Evolutionary conservation across 108 stramenopile genomes (phyloP).

Genomic region (Hondaea fermentalgiana): DNA sequence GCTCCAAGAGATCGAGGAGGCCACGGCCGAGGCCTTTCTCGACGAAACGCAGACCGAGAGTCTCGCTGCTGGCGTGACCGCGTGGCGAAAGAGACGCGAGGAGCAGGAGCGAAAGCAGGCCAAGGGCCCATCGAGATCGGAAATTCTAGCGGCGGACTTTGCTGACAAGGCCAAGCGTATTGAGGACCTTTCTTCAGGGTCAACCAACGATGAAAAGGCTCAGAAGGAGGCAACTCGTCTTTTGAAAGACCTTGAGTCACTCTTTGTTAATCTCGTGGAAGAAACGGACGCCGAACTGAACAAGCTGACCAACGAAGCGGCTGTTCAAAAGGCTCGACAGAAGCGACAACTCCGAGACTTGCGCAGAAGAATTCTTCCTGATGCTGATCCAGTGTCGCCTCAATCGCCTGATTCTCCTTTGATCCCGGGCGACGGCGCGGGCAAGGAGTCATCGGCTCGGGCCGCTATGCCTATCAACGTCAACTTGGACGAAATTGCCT

Average conservation of each 20-base stretch:
- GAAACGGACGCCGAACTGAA: background rate
- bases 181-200: background rate
- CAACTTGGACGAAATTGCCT: background rate
- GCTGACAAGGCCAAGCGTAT: background rate
- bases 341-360: background rate
- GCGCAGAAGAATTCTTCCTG: background rate
- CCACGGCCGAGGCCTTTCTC: background rate
- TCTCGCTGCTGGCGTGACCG: background rate
- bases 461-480: background rate
- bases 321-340: conserved; percentile 5
- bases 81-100: background rate
- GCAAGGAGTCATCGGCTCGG: background rate
- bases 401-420: background rate
- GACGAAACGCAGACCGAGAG: background rate
- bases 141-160: background rate
- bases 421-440: background rate
- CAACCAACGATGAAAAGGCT: background rate
- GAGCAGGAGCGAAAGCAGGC: background rate
- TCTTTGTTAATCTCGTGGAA: background rate
- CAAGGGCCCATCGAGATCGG: background rate
- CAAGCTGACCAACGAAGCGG: conserved; percentile 4
- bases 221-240: background rate
- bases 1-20: background rate
- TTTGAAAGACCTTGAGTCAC: background rate
- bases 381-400: background rate